phyloP scores from a whole-genome alignment of 2,329 filamentous ascomycete species.

The Phyllosticta capitalensis region DNA sequence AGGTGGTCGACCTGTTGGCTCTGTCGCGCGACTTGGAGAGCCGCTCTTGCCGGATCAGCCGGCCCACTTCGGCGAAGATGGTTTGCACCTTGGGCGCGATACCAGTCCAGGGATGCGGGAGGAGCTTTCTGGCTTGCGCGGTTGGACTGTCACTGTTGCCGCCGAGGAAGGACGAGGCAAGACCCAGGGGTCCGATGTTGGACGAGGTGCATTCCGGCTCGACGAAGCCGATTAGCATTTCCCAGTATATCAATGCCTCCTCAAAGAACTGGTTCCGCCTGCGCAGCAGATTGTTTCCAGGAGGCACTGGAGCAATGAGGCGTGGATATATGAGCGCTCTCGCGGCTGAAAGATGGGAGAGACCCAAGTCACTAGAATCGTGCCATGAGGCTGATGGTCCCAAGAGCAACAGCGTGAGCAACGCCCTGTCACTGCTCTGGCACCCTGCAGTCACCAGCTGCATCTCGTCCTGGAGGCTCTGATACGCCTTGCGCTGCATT shows the following conservation, averaged over 20 bases:
- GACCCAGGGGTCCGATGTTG: slow-evolving; percentile 4
- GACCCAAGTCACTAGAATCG: slow-evolving; percentile 45
- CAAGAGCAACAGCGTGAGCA: slow-evolving; percentile 49
- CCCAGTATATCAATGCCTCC: slow-evolving; percentile 49
- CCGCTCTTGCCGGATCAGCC: slow-evolving; percentile 32
- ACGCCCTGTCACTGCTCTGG: slow-evolving; percentile 39
- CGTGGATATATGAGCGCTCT: slow-evolving; percentile 36
- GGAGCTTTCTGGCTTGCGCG: slow-evolving; percentile 26
- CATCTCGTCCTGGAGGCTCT: slow-evolving; percentile 41
- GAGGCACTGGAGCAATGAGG: slow-evolving; percentile 24
- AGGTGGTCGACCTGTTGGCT: background rate
- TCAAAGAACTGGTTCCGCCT: slow-evolving; percentile 42
- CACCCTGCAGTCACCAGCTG: slow-evolving; percentile 33
- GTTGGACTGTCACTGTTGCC: slow-evolving; percentile 14
- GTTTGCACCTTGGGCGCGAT: slow-evolving; percentile 36
- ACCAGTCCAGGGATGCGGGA: slow-evolving; percentile 43
- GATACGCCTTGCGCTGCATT: slow-evolving; percentile 44
- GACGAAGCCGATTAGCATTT: slow-evolving; percentile 49
- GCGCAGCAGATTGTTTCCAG: slow-evolving; percentile 23
- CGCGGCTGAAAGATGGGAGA: slow-evolving; percentile 42
- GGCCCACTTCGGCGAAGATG: slow-evolving; percentile 37
- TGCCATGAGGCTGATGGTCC: slow-evolving; percentile 54
- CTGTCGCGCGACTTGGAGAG: background rate
- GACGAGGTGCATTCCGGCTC: slow-evolving; percentile 26
- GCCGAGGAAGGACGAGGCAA: slow-evolving; percentile 5